phyloP scores from a whole-genome alignment of 2,329 filamentous ascomycete genomes.

The Botrytis byssoidea region DNA sequence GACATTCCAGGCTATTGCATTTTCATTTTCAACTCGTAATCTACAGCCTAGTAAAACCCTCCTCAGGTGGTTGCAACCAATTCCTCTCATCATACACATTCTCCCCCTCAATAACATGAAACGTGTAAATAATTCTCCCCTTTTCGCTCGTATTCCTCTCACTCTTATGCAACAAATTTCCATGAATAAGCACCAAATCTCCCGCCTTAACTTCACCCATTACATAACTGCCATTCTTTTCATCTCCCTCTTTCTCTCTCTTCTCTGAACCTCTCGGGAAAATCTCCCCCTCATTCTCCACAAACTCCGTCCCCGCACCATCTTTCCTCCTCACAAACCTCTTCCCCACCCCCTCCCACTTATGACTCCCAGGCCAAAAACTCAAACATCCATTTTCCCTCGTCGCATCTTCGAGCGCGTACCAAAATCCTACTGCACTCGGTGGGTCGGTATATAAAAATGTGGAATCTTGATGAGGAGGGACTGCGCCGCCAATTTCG shows the following conservation, averaged over 20 bases:
- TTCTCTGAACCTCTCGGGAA: constrained; percentile 59
- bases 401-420: constrained; percentile 90
- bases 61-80: constrained; percentile 83
- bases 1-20: background rate
- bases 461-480: constrained; percentile 86
- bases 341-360: constrained; percentile 65
- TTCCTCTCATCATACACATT: constrained; percentile 80
- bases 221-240: constrained; percentile 58
- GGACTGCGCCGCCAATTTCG: constrained; percentile 89
- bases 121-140: constrained; percentile 94
- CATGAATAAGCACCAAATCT: constrained; percentile 88
- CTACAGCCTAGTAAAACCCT: constrained; percentile 62
- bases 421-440: constrained; percentile 93
- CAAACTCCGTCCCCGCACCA: constrained; percentile 63
- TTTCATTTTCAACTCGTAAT: background rate
- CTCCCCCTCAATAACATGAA: constrained; percentile 89
- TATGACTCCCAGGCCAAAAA: constrained; percentile 81
- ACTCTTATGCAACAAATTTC: constrained; percentile 93
- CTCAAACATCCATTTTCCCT: constrained; percentile 83
- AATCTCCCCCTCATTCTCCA: constrained; percentile 62
- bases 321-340: constrained; percentile 69
- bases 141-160: constrained; percentile 85
- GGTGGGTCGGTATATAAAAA: constrained; percentile 91
- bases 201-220: constrained; percentile 88
- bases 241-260: constrained; percentile 38